phyloP scores from a whole-genome alignment of 164 flowering plant genomes.

The Chimonanthus salicifolius region DNA sequence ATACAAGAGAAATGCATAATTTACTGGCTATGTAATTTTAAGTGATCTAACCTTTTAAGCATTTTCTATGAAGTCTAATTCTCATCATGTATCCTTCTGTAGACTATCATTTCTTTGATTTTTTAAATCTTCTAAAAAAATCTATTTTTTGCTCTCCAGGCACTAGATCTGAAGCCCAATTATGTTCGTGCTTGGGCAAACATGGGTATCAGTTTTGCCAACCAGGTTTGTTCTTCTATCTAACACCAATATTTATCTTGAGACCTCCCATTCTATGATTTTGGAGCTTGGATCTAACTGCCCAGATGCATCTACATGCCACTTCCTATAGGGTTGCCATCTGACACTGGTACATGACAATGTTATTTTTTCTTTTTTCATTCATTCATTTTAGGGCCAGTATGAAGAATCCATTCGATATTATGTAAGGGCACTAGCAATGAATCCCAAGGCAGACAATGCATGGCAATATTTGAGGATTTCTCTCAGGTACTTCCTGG shows the following conservation, averaged over 20 bases:
- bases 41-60: no score
- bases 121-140: no score
- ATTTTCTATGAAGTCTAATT: no score
- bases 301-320: not conserved
- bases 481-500: constrained; percentile 63
- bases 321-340: not conserved
- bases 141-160: constrained; percentile 38
- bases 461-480: constrained; percentile 95
- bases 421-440: constrained; percentile 86
- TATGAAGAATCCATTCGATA: constrained; percentile 89
- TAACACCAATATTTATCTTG: no score
- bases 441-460: constrained; percentile 99
- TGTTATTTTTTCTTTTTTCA: no score
- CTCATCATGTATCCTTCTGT: no score
- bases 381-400: constrained; percentile 52
- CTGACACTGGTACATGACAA: not conserved
- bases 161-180: constrained; percentile 93
- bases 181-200: constrained; percentile 99
- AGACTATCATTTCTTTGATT: no score
- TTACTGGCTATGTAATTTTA: no score
- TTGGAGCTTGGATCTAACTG: not conserved
- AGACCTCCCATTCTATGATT: not conserved
- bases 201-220: constrained; percentile 97
- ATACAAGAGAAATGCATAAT: no score
- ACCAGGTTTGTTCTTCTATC: constrained; percentile 53